phyloP scores from a whole-genome alignment of 306 rosid genomes.

The Trifolium repens region DNA sequence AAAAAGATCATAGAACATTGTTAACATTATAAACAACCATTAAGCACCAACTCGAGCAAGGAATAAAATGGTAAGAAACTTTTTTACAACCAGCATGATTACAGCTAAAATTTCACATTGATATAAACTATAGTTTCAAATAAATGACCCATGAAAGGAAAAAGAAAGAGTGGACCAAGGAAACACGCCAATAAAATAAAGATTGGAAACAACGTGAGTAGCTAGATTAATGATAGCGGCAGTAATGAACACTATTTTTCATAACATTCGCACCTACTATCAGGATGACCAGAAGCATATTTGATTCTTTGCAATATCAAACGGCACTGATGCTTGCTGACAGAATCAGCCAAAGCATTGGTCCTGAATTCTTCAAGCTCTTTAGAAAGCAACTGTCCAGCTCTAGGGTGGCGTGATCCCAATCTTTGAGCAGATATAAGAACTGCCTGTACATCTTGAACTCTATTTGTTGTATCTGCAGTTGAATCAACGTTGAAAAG shows the following conservation, averaged over 20 bases:
- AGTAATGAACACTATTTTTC: slow-evolving; percentile 27
- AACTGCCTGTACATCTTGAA: slow-evolving; percentile 96
- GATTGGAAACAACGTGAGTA: background rate
- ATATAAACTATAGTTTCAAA: background rate
- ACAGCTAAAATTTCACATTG: background rate
- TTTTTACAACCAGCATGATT: slow-evolving; percentile 17
- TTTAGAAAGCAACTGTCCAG: slow-evolving; percentile 83
- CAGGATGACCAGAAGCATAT: slow-evolving; percentile 77
- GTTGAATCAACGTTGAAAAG: slow-evolving; percentile 76
- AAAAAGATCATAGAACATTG: slow-evolving; percentile 8
- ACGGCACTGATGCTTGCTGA: slow-evolving; percentile 95
- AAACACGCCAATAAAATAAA: slow-evolving; percentile 10
- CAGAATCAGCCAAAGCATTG: slow-evolving; percentile 83
- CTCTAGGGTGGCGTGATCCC: slow-evolving; percentile 94
- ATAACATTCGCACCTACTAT: slow-evolving; percentile 62
- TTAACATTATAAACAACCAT: slow-evolving; percentile 30
- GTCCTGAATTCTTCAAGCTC: slow-evolving; percentile 94
- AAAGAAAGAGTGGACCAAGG: slow-evolving; percentile 20
- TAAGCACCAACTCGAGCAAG: slow-evolving; percentile 7
- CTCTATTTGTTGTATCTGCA: slow-evolving; percentile 88
- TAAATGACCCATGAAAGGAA: slow-evolving; percentile 3
- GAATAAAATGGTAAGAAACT: slow-evolving; percentile 27
- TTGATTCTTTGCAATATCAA: slow-evolving; percentile 92
- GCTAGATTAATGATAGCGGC: slow-evolving; percentile 22
- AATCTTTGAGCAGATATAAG: slow-evolving; percentile 86